Conservation (phyloP, 108 stramenopile species). For the Parietichytrium sp. region DNA sequence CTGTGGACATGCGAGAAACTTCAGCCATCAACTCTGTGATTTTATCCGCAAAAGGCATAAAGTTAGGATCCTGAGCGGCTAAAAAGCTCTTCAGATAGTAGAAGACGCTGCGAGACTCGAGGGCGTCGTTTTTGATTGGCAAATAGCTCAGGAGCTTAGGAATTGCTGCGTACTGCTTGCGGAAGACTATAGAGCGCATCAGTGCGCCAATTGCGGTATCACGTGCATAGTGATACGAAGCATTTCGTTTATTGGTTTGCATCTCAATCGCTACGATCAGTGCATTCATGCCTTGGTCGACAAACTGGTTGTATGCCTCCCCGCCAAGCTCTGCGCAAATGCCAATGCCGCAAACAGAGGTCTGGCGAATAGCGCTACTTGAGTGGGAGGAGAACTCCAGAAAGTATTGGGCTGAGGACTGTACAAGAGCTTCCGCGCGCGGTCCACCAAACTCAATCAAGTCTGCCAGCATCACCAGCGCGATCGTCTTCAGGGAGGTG, state of each 20-base stretch:
- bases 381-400: neutral
- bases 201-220: neutral
- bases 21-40: neutral
- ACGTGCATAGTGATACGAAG: neutral
- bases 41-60: neutral
- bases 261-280: conserved; percentile 1
- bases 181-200: conserved; percentile 36
- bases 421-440: conserved; percentile 1
- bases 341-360: neutral
- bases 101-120: conserved; percentile 26
- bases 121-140: neutral
- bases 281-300: neutral
- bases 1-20: neutral
- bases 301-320: neutral
- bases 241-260: neutral
- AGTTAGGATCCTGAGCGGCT: neutral
- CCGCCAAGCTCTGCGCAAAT: conserved; percentile 10
- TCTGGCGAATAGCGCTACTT: conserved; percentile 7
- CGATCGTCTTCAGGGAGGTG: conserved; percentile 2
- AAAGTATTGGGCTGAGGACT: neutral
- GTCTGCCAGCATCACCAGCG: neutral
- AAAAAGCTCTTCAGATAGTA: neutral
- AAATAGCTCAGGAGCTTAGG: conserved; percentile 1
- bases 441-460: conserved; percentile 12
- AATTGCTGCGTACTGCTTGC: neutral